Evolutionary conservation across 495 filamentous ascomycete species (phyloP).

Genomic region (Trichoderma orchidacearum): DNA sequence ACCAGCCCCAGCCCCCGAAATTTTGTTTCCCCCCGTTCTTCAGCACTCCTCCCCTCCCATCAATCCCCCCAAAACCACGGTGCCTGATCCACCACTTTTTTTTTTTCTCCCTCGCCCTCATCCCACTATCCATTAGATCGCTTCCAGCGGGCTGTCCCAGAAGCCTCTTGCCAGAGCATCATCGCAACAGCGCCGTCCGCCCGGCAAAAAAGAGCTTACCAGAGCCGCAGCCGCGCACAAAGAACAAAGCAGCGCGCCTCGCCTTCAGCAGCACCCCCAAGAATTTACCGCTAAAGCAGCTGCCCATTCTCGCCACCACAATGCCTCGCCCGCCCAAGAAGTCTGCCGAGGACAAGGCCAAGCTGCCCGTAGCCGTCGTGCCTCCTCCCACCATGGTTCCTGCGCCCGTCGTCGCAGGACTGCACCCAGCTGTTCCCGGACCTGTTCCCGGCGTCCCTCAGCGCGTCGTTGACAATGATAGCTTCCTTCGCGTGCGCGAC

Average conservation of each 20-base stretch:
- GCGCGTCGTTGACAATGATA: slow-evolving; percentile 30
- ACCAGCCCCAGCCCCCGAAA: neutral
- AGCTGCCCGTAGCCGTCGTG: slow-evolving; percentile 4
- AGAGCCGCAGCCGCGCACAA: neutral
- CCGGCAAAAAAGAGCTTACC: neutral
- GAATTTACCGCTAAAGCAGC: neutral
- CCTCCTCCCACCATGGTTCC: neutral
- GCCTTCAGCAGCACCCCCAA: slow-evolving; percentile 2
- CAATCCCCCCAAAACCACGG: neutral
- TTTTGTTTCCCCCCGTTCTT: slow-evolving; percentile 1
- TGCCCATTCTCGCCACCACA: slow-evolving; percentile 1
- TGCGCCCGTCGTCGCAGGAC: slow-evolving; percentile 19
- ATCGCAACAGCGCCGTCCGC: neutral
- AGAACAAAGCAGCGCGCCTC: neutral
- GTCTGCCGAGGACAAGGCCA: slow-evolving; percentile 3
- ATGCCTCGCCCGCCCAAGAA: slow-evolving; percentile 25
- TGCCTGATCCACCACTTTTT: neutral
- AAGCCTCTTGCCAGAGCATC: neutral
- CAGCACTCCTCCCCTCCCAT: neutral
- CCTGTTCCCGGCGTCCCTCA: slow-evolving; percentile 14
- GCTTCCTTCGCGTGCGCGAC: slow-evolving; percentile 35
- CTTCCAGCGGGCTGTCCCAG: neutral
- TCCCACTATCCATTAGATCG: neutral
- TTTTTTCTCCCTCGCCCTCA: too few relatives aligned
- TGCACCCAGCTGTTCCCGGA: slow-evolving; percentile 2